Percentiles rank a stretch among this genome's conserved stretches.
Evolutionary conservation across 2,329 filamentous ascomycete genomes (phyloP).

Genomic region (Penicillium vulpinum): DNA sequence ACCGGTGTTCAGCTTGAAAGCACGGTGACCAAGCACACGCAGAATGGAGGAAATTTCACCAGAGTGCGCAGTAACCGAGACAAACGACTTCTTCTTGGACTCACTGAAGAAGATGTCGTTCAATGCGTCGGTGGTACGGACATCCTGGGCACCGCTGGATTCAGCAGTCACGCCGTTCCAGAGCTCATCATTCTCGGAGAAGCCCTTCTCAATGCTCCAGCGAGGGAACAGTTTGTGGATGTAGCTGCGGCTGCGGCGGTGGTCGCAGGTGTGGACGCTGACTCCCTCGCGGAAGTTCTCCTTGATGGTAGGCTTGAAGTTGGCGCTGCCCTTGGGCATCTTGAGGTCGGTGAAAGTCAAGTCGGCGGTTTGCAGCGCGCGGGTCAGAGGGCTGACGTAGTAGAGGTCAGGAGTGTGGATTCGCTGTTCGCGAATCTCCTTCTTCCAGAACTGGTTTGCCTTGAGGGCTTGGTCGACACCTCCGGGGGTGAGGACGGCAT

Average conservation of each 20-base stretch:
- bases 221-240: constrained; percentile 52
- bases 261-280: constrained; percentile 62
- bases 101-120: constrained; percentile 51
- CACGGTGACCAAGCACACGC: constrained; percentile 44
- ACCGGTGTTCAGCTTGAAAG: constrained; percentile 50
- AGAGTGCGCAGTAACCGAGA: constrained; percentile 59
- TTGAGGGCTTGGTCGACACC: constrained; percentile 53
- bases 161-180: constrained; percentile 55
- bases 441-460: constrained; percentile 51
- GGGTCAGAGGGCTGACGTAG: constrained; percentile 57
- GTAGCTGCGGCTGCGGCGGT: constrained; percentile 49
- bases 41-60: constrained; percentile 58
- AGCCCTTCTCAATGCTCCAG: constrained; percentile 54
- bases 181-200: constrained; percentile 55
- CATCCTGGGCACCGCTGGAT: constrained; percentile 49
- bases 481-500: constrained; percentile 55
- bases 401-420: constrained; percentile 58
- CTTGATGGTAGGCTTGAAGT: constrained; percentile 56
- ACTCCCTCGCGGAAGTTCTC: constrained; percentile 59
- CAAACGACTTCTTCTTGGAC: constrained; percentile 45
- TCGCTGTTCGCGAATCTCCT: constrained; percentile 43
- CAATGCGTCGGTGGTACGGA: constrained; percentile 46
- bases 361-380: constrained; percentile 57
- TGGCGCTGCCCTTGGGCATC: constrained; percentile 41
- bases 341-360: constrained; percentile 52